Conservation (phyloP, 2,329 filamentous ascomycete genomes). For the Colletotrichum viniferum region DNA sequence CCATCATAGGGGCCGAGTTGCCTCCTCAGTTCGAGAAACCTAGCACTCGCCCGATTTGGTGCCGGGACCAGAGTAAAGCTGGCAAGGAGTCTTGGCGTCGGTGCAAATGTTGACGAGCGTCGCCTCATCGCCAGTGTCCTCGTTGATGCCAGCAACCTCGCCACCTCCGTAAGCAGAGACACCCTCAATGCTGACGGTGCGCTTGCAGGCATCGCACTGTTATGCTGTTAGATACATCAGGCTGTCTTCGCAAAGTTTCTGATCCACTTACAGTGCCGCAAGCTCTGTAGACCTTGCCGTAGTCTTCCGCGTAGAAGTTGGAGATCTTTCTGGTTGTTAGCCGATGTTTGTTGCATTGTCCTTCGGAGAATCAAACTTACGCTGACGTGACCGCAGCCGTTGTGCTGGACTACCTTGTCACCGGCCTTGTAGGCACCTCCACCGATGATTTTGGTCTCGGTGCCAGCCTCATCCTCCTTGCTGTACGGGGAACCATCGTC, state of each 20-base stretch:
- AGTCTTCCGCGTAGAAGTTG: constrained; percentile 48
- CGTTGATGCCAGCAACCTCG: constrained; percentile 45
- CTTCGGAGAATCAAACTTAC: constrained; percentile 18
- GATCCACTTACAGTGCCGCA: constrained; percentile 18
- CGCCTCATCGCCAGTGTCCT: constrained; percentile 40
- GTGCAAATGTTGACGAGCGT: constrained; percentile 30
- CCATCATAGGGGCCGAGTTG: not conserved
- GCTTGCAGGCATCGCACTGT: constrained; percentile 34
- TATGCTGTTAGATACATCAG: not conserved
- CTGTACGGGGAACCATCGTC: not conserved
- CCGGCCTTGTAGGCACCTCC: constrained; percentile 48
- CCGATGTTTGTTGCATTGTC: not conserved
- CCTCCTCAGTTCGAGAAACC: not conserved
- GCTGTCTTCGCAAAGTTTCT: not conserved
- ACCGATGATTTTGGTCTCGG: constrained; percentile 28
- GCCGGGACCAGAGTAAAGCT: constrained; percentile 34
- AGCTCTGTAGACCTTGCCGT: constrained; percentile 46
- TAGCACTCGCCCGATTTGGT: constrained; percentile 23
- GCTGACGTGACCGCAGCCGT: constrained; percentile 48
- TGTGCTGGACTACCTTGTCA: constrained; percentile 54
- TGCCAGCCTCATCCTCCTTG: constrained; percentile 21
- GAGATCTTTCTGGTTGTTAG: constrained; percentile 25
- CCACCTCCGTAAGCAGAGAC: constrained; percentile 41
- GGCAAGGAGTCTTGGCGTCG: constrained; percentile 27
- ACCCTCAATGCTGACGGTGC: constrained; percentile 48